A percentile compares a stretch with the other conserved stretches of the same genome.
Conservation (phyloP, 805 yeast species). For the Hemisphaericaspora nanyangensis region DNA sequence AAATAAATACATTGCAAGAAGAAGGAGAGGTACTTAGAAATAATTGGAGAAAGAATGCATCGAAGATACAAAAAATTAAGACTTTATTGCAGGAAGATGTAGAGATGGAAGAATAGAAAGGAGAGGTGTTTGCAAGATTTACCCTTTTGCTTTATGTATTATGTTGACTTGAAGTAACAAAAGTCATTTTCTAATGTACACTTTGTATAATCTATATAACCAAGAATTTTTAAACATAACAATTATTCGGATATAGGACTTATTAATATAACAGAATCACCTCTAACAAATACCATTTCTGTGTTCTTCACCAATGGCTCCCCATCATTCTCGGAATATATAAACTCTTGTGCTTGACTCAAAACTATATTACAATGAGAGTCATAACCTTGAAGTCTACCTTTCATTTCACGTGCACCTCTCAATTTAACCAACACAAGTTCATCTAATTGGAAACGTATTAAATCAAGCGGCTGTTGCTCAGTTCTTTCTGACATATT, state of each 20-base stretch:
- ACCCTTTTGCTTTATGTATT: slow-evolving; percentile 6
- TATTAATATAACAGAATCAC: slow-evolving; percentile 92
- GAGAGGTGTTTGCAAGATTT: not conserved
- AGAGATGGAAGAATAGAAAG: slow-evolving; percentile 11
- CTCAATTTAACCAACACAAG: slow-evolving; percentile 81
- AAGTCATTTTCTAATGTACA: too few species aligned
- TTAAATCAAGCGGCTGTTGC: slow-evolving; percentile 84
- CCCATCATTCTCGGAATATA: slow-evolving; percentile 51
- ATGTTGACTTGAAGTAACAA: too few species aligned
- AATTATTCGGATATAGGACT: slow-evolving; percentile 32
- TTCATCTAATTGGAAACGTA: slow-evolving; percentile 84
- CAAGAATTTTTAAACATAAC: too few species aligned
- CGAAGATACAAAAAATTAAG: slow-evolving; percentile 25
- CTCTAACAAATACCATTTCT: slow-evolving; percentile 93
- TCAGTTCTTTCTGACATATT: not conserved
- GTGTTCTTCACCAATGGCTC: slow-evolving; percentile 52
- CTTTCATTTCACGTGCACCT: slow-evolving; percentile 90
- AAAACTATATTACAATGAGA: slow-evolving; percentile 95
- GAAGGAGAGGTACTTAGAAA: slow-evolving; percentile 30
- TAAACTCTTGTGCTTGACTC: slow-evolving; percentile 86
- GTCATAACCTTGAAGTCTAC: slow-evolving; percentile 90
- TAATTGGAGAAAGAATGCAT: slow-evolving; percentile 33
- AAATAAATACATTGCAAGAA: slow-evolving; percentile 26
- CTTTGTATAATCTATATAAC: too few species aligned
- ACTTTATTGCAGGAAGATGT: slow-evolving; percentile 15